Evolutionary conservation across 805 yeast genomes (phyloP).

Genomic region (Metschnikowia lochheadii): DNA sequence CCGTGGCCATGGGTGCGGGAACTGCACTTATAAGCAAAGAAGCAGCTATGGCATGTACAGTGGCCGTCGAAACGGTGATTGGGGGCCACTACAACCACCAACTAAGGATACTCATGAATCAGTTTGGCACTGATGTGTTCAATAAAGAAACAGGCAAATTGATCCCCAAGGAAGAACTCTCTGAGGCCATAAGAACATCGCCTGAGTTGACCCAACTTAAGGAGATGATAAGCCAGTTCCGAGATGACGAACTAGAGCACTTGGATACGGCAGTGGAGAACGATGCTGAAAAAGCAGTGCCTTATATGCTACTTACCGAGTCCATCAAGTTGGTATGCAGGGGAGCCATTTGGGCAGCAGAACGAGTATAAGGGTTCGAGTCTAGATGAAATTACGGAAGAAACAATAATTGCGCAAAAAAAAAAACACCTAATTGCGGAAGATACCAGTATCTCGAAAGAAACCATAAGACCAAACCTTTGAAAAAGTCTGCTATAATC

Average conservation of each 20-base stretch:
- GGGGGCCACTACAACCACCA: constrained; percentile 95
- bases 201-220: constrained; percentile 58
- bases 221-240: constrained; percentile 62
- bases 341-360: constrained; percentile 91
- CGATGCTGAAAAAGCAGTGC: constrained; percentile 90
- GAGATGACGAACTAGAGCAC: constrained; percentile 96
- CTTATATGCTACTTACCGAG: constrained; percentile 85
- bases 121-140: constrained; percentile 47
- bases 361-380: constrained; percentile 54
- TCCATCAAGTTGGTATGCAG: constrained; percentile 76
- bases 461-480: too few species aligned
- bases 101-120: constrained; percentile 67
- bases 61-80: constrained; percentile 96
- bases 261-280: constrained; percentile 88
- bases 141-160: constrained; percentile 33
- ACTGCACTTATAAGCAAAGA: constrained; percentile 87
- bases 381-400: neutral
- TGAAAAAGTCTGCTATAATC: too few species aligned
- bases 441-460: too few species aligned
- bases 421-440: too few species aligned
- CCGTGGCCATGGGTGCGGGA: constrained; percentile 76
- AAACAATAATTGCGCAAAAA: too few species aligned
- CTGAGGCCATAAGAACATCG: constrained; percentile 31
- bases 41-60: constrained; percentile 99
- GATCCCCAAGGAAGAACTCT: constrained; percentile 21